These are phyloP conservation scores for Exophiala sideris DNA, from an alignment of 2,329 filamentous ascomycete genomes.

Conservation along the genomic window DNA sequence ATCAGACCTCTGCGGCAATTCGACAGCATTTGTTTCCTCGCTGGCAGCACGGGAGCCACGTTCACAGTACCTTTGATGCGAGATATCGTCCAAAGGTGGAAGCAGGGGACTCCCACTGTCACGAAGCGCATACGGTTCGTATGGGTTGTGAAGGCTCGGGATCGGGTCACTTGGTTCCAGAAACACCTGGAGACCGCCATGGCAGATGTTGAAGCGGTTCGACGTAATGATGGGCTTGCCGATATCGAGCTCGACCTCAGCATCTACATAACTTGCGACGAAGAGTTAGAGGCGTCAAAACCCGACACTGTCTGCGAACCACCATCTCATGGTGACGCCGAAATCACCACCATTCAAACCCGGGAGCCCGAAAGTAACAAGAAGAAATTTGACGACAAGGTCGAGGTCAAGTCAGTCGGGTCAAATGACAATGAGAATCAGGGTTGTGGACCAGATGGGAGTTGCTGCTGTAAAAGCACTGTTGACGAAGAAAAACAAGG, in stretches of 20 bases:
- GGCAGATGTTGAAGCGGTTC: slow-evolving; percentile 13
- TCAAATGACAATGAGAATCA: slow-evolving; percentile 13
- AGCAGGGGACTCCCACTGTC: slow-evolving; percentile 44
- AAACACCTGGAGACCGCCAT: slow-evolving; percentile 17
- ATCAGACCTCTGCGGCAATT: slow-evolving; percentile 35
- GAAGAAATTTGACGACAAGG: slow-evolving; percentile 4
- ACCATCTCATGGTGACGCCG: slow-evolving; percentile 8
- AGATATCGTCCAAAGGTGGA: slow-evolving; percentile 47
- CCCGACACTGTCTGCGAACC: slow-evolving; percentile 3
- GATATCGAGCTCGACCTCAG: slow-evolving; percentile 49
- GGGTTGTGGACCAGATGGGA: slow-evolving; percentile 31
- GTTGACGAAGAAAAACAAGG: slow-evolving; percentile 42
- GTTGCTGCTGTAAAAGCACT: slow-evolving; percentile 50
- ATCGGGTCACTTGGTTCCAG: slow-evolving; percentile 23
- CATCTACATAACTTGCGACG: slow-evolving; percentile 56
- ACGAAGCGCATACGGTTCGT: slow-evolving; percentile 18
- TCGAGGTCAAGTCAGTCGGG: slow-evolving; percentile 7
- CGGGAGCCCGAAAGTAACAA: slow-evolving; percentile 21
- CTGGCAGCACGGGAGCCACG: slow-evolving; percentile 49
- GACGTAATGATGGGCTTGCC: slow-evolving; percentile 5
- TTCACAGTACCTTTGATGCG: slow-evolving; percentile 53
- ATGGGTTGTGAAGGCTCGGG: slow-evolving; percentile 57
- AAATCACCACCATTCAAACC: not conserved
- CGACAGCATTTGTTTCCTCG: slow-evolving; percentile 21
- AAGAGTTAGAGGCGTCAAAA: slow-evolving; percentile 34